Base-by-base conservation (phyloP, 2,329 filamentous ascomycete genomes). In the Phialemonium atrogriseum region DNA sequence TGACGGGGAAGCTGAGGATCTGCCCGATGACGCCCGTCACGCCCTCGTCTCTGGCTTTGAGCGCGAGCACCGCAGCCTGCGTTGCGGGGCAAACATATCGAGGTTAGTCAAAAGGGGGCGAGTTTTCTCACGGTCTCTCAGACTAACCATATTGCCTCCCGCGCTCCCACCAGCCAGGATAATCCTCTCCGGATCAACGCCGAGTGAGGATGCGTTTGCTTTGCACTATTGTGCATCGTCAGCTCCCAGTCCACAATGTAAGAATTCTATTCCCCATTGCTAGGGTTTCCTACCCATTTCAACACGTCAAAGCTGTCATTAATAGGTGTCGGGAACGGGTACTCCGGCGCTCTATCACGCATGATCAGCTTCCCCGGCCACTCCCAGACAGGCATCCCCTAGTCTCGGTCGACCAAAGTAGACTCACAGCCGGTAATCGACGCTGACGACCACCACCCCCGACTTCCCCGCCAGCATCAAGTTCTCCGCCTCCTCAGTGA, bases 231-330 rank as follows among this genome's bases (percentile, higher is more conserved):
- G 11, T 59, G 58, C n/a, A 7, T 20, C 11, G 27, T 28, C 27
- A 28, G 27, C 10, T 5, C 21, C 11, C 16, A 10, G 10, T 7
- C n/a, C n/a, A n/a, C n/a, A n/a, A n/a, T n/a, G n/a, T n/a, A n/a
- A n/a, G n/a, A n/a, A n/a, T n/a, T n/a, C n/a, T n/a, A n/a, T n/a
- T 20, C 51, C 51, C 33, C 62, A 35, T 1, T 60, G 45, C 12
- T 5, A n/a, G 15, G 5, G 2, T 4, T 12, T 26, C 40, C 10
- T 45, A 58, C 56, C 57, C 56, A 61, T 48, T 52, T 42, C 12
- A 59, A 60, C 4, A 62, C 66, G 38, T 71, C 67, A 32, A 66
- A 67, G 30, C 62, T 63, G 44, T 72, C 68, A 33, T 70, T 60
- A 5, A 69, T 35, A 1, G 62, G 62, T 30, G 59, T 61, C 0